Percentiles rank a stretch among this genome's conserved stretches.
Evolutionary conservation across 2,329 filamentous ascomycete genomes (phyloP).

Genomic region (Emergomyces africanus): DNA sequence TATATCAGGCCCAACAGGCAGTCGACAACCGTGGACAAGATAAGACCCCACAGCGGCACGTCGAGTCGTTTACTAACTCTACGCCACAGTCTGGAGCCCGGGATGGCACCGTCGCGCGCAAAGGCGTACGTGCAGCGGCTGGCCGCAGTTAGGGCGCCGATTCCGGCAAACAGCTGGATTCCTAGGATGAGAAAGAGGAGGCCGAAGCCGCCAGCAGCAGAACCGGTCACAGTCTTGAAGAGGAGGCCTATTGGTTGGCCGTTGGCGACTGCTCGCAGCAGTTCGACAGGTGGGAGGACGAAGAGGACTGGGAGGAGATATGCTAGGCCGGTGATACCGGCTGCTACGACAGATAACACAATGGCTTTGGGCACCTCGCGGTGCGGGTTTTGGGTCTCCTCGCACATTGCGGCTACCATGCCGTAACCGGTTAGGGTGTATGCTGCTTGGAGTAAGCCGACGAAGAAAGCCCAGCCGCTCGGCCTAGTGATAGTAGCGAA

Average conservation of each 20-base stretch:
- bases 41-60: constrained; percentile 57
- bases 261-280: constrained; percentile 52
- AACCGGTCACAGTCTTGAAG: constrained; percentile 65
- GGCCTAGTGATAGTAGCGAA: constrained; percentile 34
- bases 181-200: constrained; percentile 64
- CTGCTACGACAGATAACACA: constrained; percentile 54
- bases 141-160: constrained; percentile 61
- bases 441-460: constrained; percentile 53
- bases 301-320: constrained; percentile 66
- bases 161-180: constrained; percentile 64
- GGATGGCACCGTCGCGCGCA: constrained; percentile 61
- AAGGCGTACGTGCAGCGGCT: constrained; percentile 66
- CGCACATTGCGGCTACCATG: constrained; percentile 60
- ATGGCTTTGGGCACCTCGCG: constrained; percentile 60
- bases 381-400: constrained; percentile 57
- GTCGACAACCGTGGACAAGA: constrained; percentile 55
- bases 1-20: constrained; percentile 65
- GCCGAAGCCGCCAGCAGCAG: constrained; percentile 59
- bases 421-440: constrained; percentile 46
- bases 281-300: constrained; percentile 54
- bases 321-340: constrained; percentile 50
- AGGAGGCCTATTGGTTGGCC: constrained; percentile 64
- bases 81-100: constrained; percentile 54
- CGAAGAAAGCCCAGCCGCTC: constrained; percentile 58
- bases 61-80: constrained; percentile 52